Percentiles rank a stretch among this genome's conserved stretches.
phyloP scores from a whole-genome alignment of 1,139 yeast genomes.

The Cylindricascospora bacillispora region DNA sequence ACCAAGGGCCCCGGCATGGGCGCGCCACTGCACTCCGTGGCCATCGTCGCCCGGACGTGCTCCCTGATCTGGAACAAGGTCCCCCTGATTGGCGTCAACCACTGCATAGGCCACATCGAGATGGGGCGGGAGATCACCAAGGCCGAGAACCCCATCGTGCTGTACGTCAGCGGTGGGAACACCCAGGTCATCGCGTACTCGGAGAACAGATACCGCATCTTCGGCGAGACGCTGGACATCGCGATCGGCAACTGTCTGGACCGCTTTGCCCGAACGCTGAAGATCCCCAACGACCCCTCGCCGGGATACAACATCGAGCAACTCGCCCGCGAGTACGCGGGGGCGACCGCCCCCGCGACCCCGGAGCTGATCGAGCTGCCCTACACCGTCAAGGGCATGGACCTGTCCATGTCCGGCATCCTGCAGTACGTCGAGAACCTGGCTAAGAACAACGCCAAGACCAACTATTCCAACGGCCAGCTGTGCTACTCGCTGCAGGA shows the following conservation, averaged over 20 bases:
- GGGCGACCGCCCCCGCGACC: too few relatives aligned
- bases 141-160: constrained; percentile 86
- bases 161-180: constrained; percentile 96
- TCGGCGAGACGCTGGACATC: constrained; percentile 94
- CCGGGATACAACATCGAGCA: constrained; percentile 98
- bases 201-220: constrained; percentile 80
- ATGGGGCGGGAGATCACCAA: constrained; percentile 98
- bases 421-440: constrained; percentile 70
- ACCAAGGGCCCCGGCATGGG: constrained; percentile 99
- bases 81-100: constrained; percentile 91
- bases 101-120: constrained; percentile 95
- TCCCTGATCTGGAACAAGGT: constrained; percentile 68
- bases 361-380: constrained; percentile 71
- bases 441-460: constrained; percentile 57
- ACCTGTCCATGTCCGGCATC: constrained; percentile 90
- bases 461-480: constrained; percentile 54
- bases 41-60: constrained; percentile 79
- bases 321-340: constrained; percentile 53
- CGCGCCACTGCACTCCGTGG: constrained; percentile 91
- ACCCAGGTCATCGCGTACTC: constrained; percentile 97
- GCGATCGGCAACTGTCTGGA: constrained; percentile 97
- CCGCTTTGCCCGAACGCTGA: constrained; percentile 82
- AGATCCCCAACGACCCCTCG: constrained; percentile 84
- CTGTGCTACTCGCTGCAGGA: constrained; percentile 89
- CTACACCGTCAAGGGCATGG: constrained; percentile 98